Evolutionary conservation across 2,329 filamentous ascomycete genomes (phyloP), one percentile per base, ranked within the genome.

Genomic region (Aspergillus sp.): DNA sequence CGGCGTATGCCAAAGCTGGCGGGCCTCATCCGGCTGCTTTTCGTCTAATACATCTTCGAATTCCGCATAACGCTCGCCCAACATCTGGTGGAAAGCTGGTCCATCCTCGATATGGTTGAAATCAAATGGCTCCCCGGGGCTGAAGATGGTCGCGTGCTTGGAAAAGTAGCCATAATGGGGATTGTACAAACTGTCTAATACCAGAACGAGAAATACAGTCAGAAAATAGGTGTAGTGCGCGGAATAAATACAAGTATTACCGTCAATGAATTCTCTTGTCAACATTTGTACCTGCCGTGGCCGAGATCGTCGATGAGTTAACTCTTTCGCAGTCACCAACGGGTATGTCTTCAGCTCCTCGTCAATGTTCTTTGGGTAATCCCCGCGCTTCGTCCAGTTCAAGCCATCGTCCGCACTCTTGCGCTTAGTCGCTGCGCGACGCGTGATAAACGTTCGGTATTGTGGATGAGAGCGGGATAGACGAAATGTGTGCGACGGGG

Each of bases 1-100:
- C 0, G 96, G 95, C 12, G 95, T 99, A 75, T 99, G 96, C 95
- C 95, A 99, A 45, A 99, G 82, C 78, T 99, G 95, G 9, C 95
- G 86, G 41, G 90, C 89, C 48, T 89, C 85, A 78, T 90, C 85
- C 47, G 84, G 84, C 20, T 88, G 81, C 57, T 84, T 81, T 45
- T 83, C 84, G 73, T 99, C 96, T 57, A 99, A 84, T 20, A 81
- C 79, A 71, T 98, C 91, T 76, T 99, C 95, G 69, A 99, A 98
- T 63, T 90, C 86, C 47, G 86, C 89, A 74, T 98, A 99, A 61
- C 91, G 86, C 63, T 87, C 81, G 41, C 90, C 88, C 1, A 98
- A 81, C 61, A 90, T 76, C 42, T 82, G 76, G 74, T 96, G 86
- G 78, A 99, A 99, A 50, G 90, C 87, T 48, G 90, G 85, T 69